phyloP scores from a whole-genome alignment of 2,329 filamentous ascomycete genomes.

The Pyrenochaeta sp. region DNA sequence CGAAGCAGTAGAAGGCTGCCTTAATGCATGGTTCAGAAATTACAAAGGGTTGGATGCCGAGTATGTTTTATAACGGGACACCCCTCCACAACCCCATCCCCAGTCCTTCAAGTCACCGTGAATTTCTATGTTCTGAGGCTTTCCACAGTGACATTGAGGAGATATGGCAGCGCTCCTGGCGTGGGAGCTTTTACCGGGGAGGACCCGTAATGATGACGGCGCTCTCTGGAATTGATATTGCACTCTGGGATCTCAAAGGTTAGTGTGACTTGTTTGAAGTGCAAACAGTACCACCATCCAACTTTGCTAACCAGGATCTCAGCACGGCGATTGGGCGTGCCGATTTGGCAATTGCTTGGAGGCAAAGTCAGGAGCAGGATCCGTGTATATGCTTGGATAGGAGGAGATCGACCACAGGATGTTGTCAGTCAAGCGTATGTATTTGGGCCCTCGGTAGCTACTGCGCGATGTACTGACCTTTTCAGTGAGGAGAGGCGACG shows the following conservation, averaged over 20 bases:
- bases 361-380: slow-evolving; percentile 75
- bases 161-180: slow-evolving; percentile 78
- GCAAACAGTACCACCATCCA: no score
- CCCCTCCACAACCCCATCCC: no score
- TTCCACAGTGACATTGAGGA: slow-evolving; percentile 76
- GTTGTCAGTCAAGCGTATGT: slow-evolving; percentile 68
- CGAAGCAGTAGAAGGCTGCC: slow-evolving; percentile 74
- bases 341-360: slow-evolving; percentile 76
- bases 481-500: slow-evolving; percentile 61
- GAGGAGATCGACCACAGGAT: slow-evolving; percentile 73
- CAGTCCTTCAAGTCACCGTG: no score
- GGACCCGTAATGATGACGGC: slow-evolving; percentile 84
- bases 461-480: neutral
- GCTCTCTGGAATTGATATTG: slow-evolving; percentile 78
- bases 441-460: neutral
- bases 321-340: slow-evolving; percentile 68
- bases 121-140: no score
- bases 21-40: slow-evolving; percentile 70
- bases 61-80: no score
- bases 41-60: slow-evolving; percentile 74
- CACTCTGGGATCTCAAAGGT: slow-evolving; percentile 81
- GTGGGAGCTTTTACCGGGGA: slow-evolving; percentile 75
- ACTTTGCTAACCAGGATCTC: no score
- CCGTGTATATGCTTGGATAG: slow-evolving; percentile 80
- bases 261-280: no score